Conservation (phyloP, 768 basidiomycete species). For the Holtermannia corniformis region DNA sequence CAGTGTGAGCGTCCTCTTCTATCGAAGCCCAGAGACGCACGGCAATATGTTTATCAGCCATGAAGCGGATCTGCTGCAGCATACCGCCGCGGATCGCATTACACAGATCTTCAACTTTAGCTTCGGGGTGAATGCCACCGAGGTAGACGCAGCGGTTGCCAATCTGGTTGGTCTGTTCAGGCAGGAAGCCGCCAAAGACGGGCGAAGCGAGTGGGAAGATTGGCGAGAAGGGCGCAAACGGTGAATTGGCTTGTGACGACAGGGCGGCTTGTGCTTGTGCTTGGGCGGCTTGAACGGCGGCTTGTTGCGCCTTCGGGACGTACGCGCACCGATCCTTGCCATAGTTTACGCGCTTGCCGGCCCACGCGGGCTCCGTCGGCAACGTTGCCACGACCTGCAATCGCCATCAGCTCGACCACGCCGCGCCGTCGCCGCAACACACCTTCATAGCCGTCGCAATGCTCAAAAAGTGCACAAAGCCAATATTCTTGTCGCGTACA, state of each 20-base stretch:
- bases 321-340: slow-evolving; percentile 98
- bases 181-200: slow-evolving; percentile 20
- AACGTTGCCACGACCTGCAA: slow-evolving; percentile 81
- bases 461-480: slow-evolving; percentile 95
- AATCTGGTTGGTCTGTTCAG: slow-evolving; percentile 45
- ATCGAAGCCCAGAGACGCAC: slow-evolving; percentile 46
- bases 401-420: slow-evolving; percentile 5
- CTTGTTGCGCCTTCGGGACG: slow-evolving; percentile 67
- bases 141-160: slow-evolving; percentile 91
- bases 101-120: slow-evolving; percentile 86
- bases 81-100: slow-evolving; percentile 96
- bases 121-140: slow-evolving; percentile 95
- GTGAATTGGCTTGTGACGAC: slow-evolving; percentile 36
- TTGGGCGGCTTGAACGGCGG: slow-evolving; percentile 56
- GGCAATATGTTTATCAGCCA: slow-evolving; percentile 95
- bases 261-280: slow-evolving; percentile 41
- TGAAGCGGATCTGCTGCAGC: slow-evolving; percentile 84
- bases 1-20: not conserved
- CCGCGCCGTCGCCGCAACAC: slow-evolving; percentile 18
- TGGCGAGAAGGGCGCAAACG: slow-evolving; percentile 36
- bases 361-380: slow-evolving; percentile 85
- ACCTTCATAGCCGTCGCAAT: slow-evolving; percentile 94
- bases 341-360: slow-evolving; percentile 92
- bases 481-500: slow-evolving; percentile 97
- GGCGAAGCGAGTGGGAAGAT: slow-evolving; percentile 21